A percentile compares a stretch with the other conserved stretches of the same genome.
Conservation (phyloP, 108 stramenopile species). For the Fragilaria radians region DNA sequence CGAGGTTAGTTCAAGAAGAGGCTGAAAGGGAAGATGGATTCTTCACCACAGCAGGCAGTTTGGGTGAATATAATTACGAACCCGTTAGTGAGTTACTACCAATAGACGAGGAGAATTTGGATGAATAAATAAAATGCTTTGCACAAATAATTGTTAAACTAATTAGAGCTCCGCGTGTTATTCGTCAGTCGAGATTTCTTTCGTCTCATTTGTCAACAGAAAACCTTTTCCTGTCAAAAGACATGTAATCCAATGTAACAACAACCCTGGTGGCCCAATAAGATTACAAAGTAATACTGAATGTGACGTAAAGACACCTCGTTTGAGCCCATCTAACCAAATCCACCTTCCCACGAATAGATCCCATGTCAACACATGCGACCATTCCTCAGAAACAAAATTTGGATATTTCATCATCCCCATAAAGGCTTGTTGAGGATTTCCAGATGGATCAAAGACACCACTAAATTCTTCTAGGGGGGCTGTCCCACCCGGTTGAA, state of each 20-base stretch:
- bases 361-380: slow-evolving; percentile 89
- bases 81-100: neutral
- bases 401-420: slow-evolving; percentile 86
- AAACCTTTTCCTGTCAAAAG: slow-evolving; percentile 59
- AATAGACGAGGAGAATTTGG: neutral
- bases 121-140: neutral
- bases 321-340: slow-evolving; percentile 77
- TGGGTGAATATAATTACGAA: neutral
- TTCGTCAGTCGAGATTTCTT: no score
- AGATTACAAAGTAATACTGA: slow-evolving; percentile 81
- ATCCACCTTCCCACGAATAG: slow-evolving; percentile 86
- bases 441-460: slow-evolving; percentile 80
- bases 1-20: neutral
- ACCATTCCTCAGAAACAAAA: slow-evolving; percentile 87
- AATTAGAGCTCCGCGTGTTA: no score
- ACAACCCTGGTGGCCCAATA: slow-evolving; percentile 85
- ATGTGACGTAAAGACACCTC: slow-evolving; percentile 75
- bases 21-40: neutral
- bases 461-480: slow-evolving; percentile 78
- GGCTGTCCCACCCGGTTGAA: slow-evolving; percentile 58
- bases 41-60: neutral
- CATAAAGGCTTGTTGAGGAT: slow-evolving; percentile 77
- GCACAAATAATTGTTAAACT: neutral
- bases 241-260: slow-evolving; percentile 75
- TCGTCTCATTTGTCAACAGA: slow-evolving; percentile 31